Evolutionary conservation across 208 protist species (phyloP).

Genomic region (Leptomonas pyrrhocoris): DNA sequence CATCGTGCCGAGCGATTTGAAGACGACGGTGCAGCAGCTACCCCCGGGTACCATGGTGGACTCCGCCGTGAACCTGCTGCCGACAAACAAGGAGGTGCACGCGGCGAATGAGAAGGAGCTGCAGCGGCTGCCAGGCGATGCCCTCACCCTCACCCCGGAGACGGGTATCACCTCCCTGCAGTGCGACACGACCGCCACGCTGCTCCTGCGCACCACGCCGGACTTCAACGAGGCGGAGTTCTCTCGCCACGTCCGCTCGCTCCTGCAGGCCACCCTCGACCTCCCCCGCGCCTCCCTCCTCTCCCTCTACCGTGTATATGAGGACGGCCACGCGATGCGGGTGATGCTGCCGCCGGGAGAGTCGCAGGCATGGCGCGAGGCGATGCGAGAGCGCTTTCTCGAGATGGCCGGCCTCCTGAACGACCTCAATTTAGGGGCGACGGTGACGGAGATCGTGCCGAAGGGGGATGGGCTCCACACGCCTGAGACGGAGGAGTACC

Average conservation of each 20-base stretch:
- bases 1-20: slow-evolving; percentile 61
- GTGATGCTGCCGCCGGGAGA: slow-evolving; percentile 81
- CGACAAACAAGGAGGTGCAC: slow-evolving; percentile 87
- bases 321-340: slow-evolving; percentile 88
- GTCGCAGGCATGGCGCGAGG: slow-evolving; percentile 80
- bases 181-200: slow-evolving; percentile 77
- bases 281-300: slow-evolving; percentile 76
- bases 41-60: slow-evolving; percentile 86
- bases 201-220: slow-evolving; percentile 78
- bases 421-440: slow-evolving; percentile 73
- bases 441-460: slow-evolving; percentile 81
- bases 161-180: slow-evolving; percentile 81
- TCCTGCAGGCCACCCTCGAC: slow-evolving; percentile 82
- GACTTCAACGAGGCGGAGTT: slow-evolving; percentile 79
- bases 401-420: slow-evolving; percentile 79
- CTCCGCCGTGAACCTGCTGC: slow-evolving; percentile 83
- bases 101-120: slow-evolving; percentile 80
- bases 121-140: slow-evolving; percentile 67
- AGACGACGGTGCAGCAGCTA: slow-evolving; percentile 70
- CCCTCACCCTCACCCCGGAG: slow-evolving; percentile 72
- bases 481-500: slow-evolving; percentile 75
- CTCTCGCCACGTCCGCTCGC: slow-evolving; percentile 66
- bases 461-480: slow-evolving; percentile 85
- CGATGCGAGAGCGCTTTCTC: slow-evolving; percentile 82
- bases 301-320: slow-evolving; percentile 81